Percentiles rank a stretch among this genome's conserved stretches.
Evolutionary conservation across 108 stramenopile genomes (phyloP).

Genomic region (Stephanodiscus minutulus): DNA sequence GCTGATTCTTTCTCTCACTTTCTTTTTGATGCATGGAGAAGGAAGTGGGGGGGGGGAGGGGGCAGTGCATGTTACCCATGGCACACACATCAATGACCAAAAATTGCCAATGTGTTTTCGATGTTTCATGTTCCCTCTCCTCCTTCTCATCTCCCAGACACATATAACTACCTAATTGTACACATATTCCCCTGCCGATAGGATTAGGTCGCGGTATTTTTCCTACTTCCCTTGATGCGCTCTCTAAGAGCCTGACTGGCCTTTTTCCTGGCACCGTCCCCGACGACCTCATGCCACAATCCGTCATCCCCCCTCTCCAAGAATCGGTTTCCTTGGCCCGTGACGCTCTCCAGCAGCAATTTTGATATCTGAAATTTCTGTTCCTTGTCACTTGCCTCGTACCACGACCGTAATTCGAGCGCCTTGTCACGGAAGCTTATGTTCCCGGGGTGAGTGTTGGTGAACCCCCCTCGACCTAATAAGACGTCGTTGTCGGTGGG

Average conservation of each 20-base stretch:
- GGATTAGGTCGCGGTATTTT: neutral
- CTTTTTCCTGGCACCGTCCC: conserved; percentile 46
- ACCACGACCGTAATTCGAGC: conserved; percentile 22
- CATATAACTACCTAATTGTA: too few relatives aligned
- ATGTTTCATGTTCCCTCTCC: too few relatives aligned
- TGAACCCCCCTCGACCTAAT: conserved; percentile 74
- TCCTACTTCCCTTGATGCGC: conserved; percentile 10
- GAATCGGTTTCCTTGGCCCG: conserved; percentile 30
- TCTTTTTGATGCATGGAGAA: too few relatives aligned
- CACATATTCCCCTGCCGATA: too few relatives aligned
- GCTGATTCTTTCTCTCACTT: too few relatives aligned
- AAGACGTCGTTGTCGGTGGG: conserved; percentile 72
- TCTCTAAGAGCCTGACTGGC: conserved; percentile 51
- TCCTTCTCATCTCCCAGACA: too few relatives aligned
- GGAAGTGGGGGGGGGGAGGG: too few relatives aligned
- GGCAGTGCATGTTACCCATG: too few relatives aligned
- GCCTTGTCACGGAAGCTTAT: conserved; percentile 58
- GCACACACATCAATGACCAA: too few relatives aligned
- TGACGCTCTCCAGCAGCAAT: conserved; percentile 34
- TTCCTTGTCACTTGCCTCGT: conserved; percentile 28
- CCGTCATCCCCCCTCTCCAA: conserved; percentile 47
- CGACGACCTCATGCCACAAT: conserved; percentile 46
- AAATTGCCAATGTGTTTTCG: too few relatives aligned
- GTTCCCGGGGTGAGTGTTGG: conserved; percentile 73
- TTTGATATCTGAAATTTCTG: conserved; percentile 38